These are phyloP conservation scores for Daldinia grandis DNA, from an alignment of 495 filamentous ascomycete species.

Conservation along the genomic window DNA sequence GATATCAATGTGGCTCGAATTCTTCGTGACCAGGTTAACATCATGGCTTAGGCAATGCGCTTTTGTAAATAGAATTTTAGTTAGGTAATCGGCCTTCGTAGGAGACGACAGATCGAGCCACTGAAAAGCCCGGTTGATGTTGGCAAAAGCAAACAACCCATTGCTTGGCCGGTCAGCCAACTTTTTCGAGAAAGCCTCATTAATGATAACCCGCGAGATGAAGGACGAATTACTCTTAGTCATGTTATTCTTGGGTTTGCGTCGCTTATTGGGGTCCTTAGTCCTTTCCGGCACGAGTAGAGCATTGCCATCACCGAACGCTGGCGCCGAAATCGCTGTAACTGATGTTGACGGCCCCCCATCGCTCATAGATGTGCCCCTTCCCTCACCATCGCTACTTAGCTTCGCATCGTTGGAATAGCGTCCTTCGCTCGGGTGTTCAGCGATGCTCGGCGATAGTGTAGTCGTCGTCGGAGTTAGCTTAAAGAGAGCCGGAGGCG, in stretches of 20 bases:
- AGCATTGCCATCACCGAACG: conserved; percentile 89
- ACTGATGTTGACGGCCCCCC: conserved; percentile 41
- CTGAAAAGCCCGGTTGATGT: conserved; percentile 92
- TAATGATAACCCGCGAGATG: conserved; percentile 91
- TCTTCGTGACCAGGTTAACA: conserved; percentile 84
- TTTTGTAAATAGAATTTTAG: conserved; percentile 95
- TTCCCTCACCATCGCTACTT: conserved; percentile 57
- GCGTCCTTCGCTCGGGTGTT: conserved; percentile 66
- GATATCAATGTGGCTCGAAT: conserved; percentile 80
- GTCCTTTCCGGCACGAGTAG: conserved; percentile 65
- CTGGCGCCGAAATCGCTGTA: conserved; percentile 60
- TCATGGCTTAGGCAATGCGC: conserved; percentile 96
- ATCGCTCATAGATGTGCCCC: conserved; percentile 55
- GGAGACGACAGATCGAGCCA: conserved; percentile 67
- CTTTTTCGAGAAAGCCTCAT: conserved; percentile 80
- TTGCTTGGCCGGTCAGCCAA: conserved; percentile 79
- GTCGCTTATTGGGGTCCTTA: conserved; percentile 81
- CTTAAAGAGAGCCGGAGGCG: conserved; percentile 64
- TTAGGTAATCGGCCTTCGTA: conserved; percentile 80
- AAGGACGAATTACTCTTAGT: conserved; percentile 98
- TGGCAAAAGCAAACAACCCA: conserved; percentile 89
- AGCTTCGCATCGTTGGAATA: conserved; percentile 65
- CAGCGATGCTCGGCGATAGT: conserved; percentile 63
- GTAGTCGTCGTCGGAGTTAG: conserved; percentile 45
- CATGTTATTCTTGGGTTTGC: conserved; percentile 97